Evolutionary conservation across 208 protist species (phyloP).

Genomic region (Crithidia bombi): DNA sequence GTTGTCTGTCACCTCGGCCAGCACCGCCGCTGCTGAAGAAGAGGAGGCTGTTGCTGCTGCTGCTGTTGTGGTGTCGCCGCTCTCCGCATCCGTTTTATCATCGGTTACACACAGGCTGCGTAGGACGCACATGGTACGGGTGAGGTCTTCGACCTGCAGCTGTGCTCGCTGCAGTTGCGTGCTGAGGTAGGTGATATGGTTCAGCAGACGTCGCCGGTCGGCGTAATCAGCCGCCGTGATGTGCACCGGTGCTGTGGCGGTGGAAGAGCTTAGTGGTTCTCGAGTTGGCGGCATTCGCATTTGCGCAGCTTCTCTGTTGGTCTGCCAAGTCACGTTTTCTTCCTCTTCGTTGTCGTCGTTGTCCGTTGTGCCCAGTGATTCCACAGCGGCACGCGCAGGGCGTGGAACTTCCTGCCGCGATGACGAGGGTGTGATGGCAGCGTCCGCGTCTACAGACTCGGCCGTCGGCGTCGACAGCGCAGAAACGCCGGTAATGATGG

Average conservation of each 20-base stretch:
- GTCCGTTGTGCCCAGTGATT: constrained; percentile 19
- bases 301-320: neutral
- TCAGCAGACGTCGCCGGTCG: constrained; percentile 78
- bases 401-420: neutral
- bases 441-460: constrained; percentile 8
- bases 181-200: constrained; percentile 86
- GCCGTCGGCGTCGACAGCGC: constrained; percentile 26
- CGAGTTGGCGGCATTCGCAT: neutral
- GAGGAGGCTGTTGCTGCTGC: neutral
- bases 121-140: constrained; percentile 54
- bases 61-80: neutral
- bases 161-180: constrained; percentile 82
- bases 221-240: constrained; percentile 79
- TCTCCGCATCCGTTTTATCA: neutral
- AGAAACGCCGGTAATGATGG: constrained; percentile 18
- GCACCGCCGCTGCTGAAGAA: constrained; percentile 4
- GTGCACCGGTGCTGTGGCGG: neutral
- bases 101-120: constrained; percentile 22
- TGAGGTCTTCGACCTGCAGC: constrained; percentile 67
- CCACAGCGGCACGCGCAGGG: neutral
- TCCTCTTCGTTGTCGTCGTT: neutral
- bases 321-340: neutral
- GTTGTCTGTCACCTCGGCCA: constrained; percentile 10
- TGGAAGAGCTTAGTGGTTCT: too few relatives aligned
- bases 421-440: constrained; percentile 6